phyloP scores from a whole-genome alignment of 768 basidiomycete species.

The Collybiopsis confluens region DNA sequence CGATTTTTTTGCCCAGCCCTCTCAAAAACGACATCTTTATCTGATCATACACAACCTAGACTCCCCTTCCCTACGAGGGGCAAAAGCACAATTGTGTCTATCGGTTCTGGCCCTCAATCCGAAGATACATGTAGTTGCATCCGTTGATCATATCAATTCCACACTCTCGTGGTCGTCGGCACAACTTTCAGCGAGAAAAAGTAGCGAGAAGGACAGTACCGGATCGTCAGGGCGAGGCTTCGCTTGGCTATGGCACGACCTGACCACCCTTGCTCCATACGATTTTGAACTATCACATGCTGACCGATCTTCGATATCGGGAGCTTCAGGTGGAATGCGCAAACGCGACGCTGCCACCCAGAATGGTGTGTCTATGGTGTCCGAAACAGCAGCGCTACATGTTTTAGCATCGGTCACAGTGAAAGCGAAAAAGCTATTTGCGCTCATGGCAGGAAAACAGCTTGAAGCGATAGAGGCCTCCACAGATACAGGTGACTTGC shows the following conservation, averaged over 20 bases:
- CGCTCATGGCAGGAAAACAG: slow-evolving; percentile 64
- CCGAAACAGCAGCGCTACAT: slow-evolving; percentile 74
- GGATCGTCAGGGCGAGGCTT: slow-evolving; percentile 40
- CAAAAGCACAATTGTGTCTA: slow-evolving; percentile 62
- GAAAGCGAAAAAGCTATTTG: slow-evolving; percentile 81
- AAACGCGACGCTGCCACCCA: slow-evolving; percentile 18
- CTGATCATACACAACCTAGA: slow-evolving; percentile 91
- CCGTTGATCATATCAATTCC: slow-evolving; percentile 83
- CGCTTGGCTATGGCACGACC: slow-evolving; percentile 84
- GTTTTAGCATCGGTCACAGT: slow-evolving; percentile 85
- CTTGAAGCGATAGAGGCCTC: slow-evolving; percentile 47
- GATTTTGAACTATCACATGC: slow-evolving; percentile 69
- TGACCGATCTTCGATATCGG: slow-evolving; percentile 59
- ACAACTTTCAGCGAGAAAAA: slow-evolving; percentile 55
- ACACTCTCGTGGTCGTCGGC: slow-evolving; percentile 80
- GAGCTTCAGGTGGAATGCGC: slow-evolving; percentile 34
- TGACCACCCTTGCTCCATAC: slow-evolving; percentile 82
- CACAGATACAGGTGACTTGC: slow-evolving; percentile 33
- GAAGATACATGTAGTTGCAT: slow-evolving; percentile 77
- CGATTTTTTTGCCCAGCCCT: slow-evolving; percentile 47
- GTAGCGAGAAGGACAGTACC: slow-evolving; percentile 12
- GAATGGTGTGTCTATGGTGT: slow-evolving; percentile 42
- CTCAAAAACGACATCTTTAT: slow-evolving; percentile 50
- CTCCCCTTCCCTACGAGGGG: slow-evolving; percentile 58
- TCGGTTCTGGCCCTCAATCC: slow-evolving; percentile 70